These are phyloP conservation scores for Isatis tinctoria DNA, from an alignment of 345 rosid species.

Conservation along the genomic window DNA sequence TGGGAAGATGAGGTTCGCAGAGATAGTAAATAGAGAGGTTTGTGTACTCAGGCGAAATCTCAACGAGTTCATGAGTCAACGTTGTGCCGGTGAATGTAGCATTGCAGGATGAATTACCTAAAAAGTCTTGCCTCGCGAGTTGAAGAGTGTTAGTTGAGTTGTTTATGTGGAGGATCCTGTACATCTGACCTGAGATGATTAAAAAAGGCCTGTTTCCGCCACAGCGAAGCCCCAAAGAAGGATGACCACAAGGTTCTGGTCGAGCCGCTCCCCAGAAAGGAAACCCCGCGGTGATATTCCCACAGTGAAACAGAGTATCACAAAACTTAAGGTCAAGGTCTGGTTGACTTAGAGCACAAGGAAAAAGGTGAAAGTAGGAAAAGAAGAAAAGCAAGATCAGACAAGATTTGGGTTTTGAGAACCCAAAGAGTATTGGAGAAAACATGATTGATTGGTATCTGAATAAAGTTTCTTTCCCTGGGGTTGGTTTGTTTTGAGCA, in stretches of 20 bases:
- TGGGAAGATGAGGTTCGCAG: not conserved
- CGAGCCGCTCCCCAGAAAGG: slow-evolving; percentile 47
- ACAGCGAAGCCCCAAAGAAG: slow-evolving; percentile 31
- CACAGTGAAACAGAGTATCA: slow-evolving; percentile 20
- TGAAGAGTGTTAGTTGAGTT: not conserved
- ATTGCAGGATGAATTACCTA: not conserved
- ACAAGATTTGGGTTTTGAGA: slow-evolving; percentile 2
- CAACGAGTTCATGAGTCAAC: slow-evolving; percentile 19
- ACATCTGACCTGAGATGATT: not conserved
- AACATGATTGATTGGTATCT: slow-evolving; percentile 12
- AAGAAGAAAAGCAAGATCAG: slow-evolving; percentile 1
- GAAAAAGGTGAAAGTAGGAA: not conserved
- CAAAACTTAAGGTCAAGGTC: not conserved
- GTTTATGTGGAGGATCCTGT: slow-evolving; percentile 13
- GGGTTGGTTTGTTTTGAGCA: not conserved
- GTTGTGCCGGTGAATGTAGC: not conserved
- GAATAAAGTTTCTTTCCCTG: not conserved
- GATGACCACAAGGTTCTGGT: slow-evolving; percentile 28
- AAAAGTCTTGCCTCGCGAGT: slow-evolving; percentile 29
- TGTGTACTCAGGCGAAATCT: not conserved
- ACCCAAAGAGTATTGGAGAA: not conserved
- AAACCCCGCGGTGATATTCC: slow-evolving; percentile 17
- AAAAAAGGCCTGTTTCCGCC: not conserved
- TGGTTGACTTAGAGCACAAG: slow-evolving; percentile 12
- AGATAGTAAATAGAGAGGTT: slow-evolving; percentile 14